These are phyloP conservation scores for Penicillium expansum DNA, from an alignment of 2,329 filamentous ascomycete species.

Conservation along the genomic window DNA sequence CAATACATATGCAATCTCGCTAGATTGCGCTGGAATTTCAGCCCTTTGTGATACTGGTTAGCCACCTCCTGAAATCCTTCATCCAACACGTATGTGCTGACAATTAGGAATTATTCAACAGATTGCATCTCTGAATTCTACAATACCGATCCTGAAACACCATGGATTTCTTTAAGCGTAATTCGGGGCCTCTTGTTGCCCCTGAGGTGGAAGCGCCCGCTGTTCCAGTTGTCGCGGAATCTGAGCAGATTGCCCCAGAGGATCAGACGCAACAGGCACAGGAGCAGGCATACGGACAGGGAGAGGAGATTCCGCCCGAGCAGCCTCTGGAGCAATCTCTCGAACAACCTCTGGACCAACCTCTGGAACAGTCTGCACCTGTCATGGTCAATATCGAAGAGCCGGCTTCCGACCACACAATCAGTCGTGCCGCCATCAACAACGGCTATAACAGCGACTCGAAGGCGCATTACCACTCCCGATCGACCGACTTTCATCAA, in stretches of 20 bases:
- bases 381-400: constrained; percentile 30
- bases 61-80: not conserved
- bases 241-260: constrained; percentile 17
- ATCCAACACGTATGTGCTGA: constrained; percentile 16
- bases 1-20: constrained; percentile 8
- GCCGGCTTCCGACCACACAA: constrained; percentile 40
- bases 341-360: constrained; percentile 20
- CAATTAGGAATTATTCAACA: constrained; percentile 6
- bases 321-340: constrained; percentile 13
- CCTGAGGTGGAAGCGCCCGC: constrained; percentile 11
- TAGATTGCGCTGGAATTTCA: constrained; percentile 9
- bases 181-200: constrained; percentile 20
- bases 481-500: constrained; percentile 35
- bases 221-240: constrained; percentile 22
- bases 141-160: constrained; percentile 8
- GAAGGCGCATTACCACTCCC: constrained; percentile 50
- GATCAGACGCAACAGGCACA: constrained; percentile 12
- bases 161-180: constrained; percentile 30
- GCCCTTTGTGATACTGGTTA: constrained; percentile 17
- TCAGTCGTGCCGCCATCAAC: constrained; percentile 24
- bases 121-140: constrained; percentile 14
- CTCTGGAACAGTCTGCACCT: constrained; percentile 23
- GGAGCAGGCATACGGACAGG: not conserved
- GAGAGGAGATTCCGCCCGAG: constrained; percentile 8
- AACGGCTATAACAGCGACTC: constrained; percentile 47